Conservation (phyloP, 1,284 basidiomycete species). For the Polyporus tsugae region DNA sequence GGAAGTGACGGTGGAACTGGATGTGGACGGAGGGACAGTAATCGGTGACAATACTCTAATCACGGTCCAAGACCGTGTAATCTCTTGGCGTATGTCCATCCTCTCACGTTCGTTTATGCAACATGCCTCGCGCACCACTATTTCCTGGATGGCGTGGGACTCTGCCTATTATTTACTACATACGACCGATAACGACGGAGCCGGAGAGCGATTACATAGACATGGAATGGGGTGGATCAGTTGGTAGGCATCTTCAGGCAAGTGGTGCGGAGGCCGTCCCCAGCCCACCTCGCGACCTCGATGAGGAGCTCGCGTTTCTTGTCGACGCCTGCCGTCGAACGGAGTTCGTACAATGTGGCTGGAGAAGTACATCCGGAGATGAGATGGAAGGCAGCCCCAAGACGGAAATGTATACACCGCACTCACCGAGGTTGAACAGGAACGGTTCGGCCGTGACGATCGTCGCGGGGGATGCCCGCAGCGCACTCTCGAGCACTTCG, state of each 20-base stretch:
- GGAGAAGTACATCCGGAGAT: background rate
- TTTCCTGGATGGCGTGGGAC: background rate
- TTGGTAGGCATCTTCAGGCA: constrained; percentile 80
- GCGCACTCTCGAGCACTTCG: constrained; percentile 66
- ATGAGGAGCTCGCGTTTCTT: constrained; percentile 77
- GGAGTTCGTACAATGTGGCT: constrained; percentile 85
- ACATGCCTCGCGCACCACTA: constrained; percentile 25
- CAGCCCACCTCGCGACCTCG: constrained; percentile 83
- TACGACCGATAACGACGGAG: background rate
- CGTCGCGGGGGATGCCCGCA: constrained; percentile 69
- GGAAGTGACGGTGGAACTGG: constrained; percentile 14
- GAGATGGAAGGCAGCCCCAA: background rate
- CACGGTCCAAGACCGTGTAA: constrained; percentile 31
- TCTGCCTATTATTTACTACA: background rate
- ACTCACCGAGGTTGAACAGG: constrained; percentile 82
- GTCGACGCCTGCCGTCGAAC: constrained; percentile 70
- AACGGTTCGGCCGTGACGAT: constrained; percentile 80
- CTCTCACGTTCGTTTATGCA: constrained; percentile 37
- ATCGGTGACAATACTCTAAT: constrained; percentile 30
- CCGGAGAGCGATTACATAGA: background rate
- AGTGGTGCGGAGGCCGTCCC: constrained; percentile 79
- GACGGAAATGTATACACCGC: background rate
- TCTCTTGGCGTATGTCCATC: constrained; percentile 34
- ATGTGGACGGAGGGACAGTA: constrained; percentile 25
- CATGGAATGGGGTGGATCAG: constrained; percentile 5